A percentile compares a stretch with the other conserved stretches of the same genome.
These are phyloP conservation scores for Curvularia sp. DNA, from an alignment of 2,329 filamentous ascomycete genomes.

Conservation along the genomic window DNA sequence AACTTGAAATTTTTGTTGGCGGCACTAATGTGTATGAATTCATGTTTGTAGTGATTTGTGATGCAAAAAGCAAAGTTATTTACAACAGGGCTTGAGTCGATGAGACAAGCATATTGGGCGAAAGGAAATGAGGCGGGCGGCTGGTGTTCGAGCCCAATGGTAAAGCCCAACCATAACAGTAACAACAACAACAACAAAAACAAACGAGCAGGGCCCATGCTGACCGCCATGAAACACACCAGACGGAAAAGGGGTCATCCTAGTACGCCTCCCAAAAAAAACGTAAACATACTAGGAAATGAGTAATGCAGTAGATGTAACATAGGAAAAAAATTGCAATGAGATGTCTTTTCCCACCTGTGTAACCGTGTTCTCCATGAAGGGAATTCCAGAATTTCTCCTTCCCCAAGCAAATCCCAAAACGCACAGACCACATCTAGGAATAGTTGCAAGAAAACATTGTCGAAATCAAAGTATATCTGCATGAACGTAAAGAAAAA, in stretches of 20 bases:
- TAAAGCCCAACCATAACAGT: background rate
- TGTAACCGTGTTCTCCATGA: conserved; percentile 4
- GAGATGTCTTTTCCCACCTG: background rate
- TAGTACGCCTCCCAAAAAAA: background rate
- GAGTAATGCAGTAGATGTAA: background rate
- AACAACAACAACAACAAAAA: background rate
- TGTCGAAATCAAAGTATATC: conserved; percentile 15
- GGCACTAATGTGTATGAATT: background rate
- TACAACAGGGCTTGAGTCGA: background rate
- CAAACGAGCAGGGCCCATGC: conserved; percentile 1
- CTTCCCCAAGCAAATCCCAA: background rate
- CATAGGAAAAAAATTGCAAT: background rate
- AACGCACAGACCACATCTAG: conserved; percentile 10
- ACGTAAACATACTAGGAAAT: background rate
- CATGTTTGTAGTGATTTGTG: background rate
- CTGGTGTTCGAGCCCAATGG: background rate
- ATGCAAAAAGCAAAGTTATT: background rate
- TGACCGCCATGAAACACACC: conserved; percentile 11
- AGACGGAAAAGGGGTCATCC: conserved; percentile 11
- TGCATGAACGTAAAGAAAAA: conserved; percentile 21
- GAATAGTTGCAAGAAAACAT: conserved; percentile 3
- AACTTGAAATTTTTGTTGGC: background rate
- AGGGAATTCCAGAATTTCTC: background rate
- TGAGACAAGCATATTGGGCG: background rate
- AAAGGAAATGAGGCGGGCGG: background rate